phyloP scores from a whole-genome alignment of 2,329 filamentous ascomycete genomes.

The Fonsecaea pugnacius region DNA sequence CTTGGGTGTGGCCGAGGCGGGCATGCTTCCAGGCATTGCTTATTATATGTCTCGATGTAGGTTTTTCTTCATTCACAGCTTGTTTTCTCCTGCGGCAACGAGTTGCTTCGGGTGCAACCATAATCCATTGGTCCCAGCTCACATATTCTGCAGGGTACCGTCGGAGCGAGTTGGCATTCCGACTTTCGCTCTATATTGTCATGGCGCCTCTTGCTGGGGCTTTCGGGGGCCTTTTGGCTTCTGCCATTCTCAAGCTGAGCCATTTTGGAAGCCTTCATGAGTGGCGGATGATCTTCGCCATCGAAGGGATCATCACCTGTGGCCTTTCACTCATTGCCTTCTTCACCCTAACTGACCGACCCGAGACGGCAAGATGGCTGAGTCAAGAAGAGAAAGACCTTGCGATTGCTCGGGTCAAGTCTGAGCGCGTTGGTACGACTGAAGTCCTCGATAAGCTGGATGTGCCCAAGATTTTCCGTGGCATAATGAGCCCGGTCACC shows the following conservation, averaged over 20 bases:
- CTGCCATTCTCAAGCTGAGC: conserved; percentile 65
- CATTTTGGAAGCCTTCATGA: conserved; percentile 60
- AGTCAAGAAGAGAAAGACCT: conserved; percentile 68
- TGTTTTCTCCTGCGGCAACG: background rate
- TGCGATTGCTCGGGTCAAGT: conserved; percentile 69
- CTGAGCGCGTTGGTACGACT: conserved; percentile 66
- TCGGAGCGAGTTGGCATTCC: conserved; percentile 69
- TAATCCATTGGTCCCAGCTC: conserved; percentile 54
- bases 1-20: conserved; percentile 65
- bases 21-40: conserved; percentile 73
- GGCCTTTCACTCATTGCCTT: conserved; percentile 65
- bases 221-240: conserved; percentile 70
- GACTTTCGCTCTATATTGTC: conserved; percentile 70
- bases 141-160: conserved; percentile 56
- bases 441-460: conserved; percentile 68
- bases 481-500: conserved; percentile 68
- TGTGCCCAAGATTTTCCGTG: conserved; percentile 61
- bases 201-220: conserved; percentile 72
- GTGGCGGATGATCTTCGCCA: conserved; percentile 74
- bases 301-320: conserved; percentile 70
- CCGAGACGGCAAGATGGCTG: conserved; percentile 70
- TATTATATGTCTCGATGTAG: conserved; percentile 58
- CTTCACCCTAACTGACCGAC: conserved; percentile 69
- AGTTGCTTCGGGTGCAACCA: background rate
- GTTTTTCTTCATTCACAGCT: background rate